Evolutionary conservation across 1,284 basidiomycete species (phyloP).

Genomic region (Ustilago nuda): DNA sequence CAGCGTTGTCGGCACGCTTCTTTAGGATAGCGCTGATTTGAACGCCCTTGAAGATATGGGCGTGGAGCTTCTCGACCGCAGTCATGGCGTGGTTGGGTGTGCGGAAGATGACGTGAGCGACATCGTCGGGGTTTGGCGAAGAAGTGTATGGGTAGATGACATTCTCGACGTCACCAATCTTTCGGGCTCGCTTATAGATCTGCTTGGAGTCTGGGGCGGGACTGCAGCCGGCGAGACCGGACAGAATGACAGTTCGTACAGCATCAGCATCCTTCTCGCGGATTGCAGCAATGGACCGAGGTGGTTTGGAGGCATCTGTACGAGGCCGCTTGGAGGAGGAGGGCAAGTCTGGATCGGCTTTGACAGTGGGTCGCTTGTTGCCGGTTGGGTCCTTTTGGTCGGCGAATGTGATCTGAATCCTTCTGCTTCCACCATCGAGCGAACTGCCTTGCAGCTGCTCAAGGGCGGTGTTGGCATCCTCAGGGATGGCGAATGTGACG

Average conservation of each 20-base stretch:
- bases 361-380: constrained; percentile 36
- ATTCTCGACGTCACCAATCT: constrained; percentile 66
- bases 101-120: constrained; percentile 81
- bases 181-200: constrained; percentile 66
- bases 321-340: constrained; percentile 35
- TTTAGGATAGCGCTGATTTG: constrained; percentile 90
- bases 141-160: constrained; percentile 53
- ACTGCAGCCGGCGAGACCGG: constrained; percentile 57
- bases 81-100: constrained; percentile 79
- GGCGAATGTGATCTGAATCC: constrained; percentile 62
- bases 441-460: constrained; percentile 63
- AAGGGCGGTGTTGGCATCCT: constrained; percentile 77
- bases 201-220: constrained; percentile 61
- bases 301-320: constrained; percentile 21
- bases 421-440: constrained; percentile 60
- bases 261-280: constrained; percentile 61
- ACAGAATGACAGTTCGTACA: constrained; percentile 63
- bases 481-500: constrained; percentile 87
- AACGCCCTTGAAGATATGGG: constrained; percentile 90
- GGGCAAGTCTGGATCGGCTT: constrained; percentile 24
- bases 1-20: constrained; percentile 78
- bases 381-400: constrained; percentile 53
- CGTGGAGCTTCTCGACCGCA: constrained; percentile 85
- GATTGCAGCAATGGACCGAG: constrained; percentile 11
- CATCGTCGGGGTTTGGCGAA: constrained; percentile 54